Conservation (phyloP, 1,139 yeast genomes). For the Suhomyces kunorum region DNA sequence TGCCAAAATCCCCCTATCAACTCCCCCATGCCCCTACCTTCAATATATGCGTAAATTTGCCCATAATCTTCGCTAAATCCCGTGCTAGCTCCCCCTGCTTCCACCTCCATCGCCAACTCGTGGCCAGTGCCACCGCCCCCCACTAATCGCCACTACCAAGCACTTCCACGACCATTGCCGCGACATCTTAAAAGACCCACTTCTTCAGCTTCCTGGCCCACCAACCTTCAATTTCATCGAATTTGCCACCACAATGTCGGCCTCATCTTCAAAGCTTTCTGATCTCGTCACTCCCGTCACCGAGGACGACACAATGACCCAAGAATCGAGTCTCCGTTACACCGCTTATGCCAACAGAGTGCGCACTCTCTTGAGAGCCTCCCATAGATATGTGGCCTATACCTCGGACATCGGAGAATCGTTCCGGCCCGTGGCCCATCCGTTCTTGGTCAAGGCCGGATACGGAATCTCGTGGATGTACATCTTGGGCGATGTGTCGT, state of each 20-base stretch:
- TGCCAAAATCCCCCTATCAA: too few species aligned
- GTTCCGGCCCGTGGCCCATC: conserved; percentile 84
- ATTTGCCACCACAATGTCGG: background rate
- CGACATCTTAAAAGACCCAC: too few species aligned
- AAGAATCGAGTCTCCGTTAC: conserved; percentile 64
- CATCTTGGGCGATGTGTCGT: conserved; percentile 75
- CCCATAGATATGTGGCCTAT: conserved; percentile 85
- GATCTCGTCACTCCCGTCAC: conserved; percentile 14
- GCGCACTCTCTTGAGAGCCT: conserved; percentile 67
- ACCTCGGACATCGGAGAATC: conserved; percentile 89
- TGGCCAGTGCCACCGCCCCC: too few species aligned
- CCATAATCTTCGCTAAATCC: too few species aligned
- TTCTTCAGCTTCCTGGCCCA: too few species aligned
- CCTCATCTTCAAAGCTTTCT: conserved; percentile 3
- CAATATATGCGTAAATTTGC: too few species aligned
- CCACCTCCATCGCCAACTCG: too few species aligned
- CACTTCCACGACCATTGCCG: too few species aligned
- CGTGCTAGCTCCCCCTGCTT: too few species aligned
- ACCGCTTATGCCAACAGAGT: conserved; percentile 81
- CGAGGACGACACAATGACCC: conserved; percentile 26
- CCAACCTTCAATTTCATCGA: background rate
- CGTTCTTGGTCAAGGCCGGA: conserved; percentile 60
- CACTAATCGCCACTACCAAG: too few species aligned
- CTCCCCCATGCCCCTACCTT: too few species aligned
- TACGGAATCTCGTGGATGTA: conserved; percentile 81